A percentile compares a stretch with the other conserved stretches of the same genome.
Conservation (phyloP, 768 basidiomycete species). For the Boletus huronensis region DNA sequence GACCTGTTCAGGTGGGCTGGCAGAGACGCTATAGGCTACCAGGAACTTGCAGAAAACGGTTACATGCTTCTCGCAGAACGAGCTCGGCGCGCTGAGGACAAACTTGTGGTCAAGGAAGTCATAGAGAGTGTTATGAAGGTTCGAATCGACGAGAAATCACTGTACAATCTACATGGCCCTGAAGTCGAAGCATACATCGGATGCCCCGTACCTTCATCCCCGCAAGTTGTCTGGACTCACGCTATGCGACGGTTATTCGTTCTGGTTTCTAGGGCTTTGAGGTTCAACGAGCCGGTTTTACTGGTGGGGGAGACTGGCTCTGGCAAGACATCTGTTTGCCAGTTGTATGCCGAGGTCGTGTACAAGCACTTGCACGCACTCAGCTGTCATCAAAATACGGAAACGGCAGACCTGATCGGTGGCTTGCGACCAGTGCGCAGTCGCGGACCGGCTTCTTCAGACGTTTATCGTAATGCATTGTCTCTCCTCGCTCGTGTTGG, state of each 20-base stretch:
- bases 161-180: conserved; percentile 60
- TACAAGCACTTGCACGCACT: conserved; percentile 63
- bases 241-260: conserved; percentile 90
- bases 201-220: conserved; percentile 44
- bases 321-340: conserved; percentile 96
- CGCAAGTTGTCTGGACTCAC: conserved; percentile 81
- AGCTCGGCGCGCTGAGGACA: conserved; percentile 80
- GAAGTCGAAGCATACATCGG: conserved; percentile 51
- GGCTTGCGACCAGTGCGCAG: conserved; percentile 87
- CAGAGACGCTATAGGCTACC: conserved; percentile 82
- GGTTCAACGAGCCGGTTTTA: conserved; percentile 90
- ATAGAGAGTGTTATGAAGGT: conserved; percentile 90
- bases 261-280: conserved; percentile 79
- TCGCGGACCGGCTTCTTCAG: conserved; percentile 52
- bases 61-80: conserved; percentile 98
- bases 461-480: conserved; percentile 43
- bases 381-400: conserved; percentile 98
- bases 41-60: conserved; percentile 92
- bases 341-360: conserved; percentile 72
- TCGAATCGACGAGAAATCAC: conserved; percentile 60
- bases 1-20: conserved; percentile 98
- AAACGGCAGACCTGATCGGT: conserved; percentile 95
- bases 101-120: conserved; percentile 84
- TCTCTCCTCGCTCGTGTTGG: conserved; percentile 42
- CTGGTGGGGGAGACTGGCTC: conserved; percentile 97